Base-by-base conservation (phyloP, 768 basidiomycete genomes). In the Calvatia gigantea region DNA sequence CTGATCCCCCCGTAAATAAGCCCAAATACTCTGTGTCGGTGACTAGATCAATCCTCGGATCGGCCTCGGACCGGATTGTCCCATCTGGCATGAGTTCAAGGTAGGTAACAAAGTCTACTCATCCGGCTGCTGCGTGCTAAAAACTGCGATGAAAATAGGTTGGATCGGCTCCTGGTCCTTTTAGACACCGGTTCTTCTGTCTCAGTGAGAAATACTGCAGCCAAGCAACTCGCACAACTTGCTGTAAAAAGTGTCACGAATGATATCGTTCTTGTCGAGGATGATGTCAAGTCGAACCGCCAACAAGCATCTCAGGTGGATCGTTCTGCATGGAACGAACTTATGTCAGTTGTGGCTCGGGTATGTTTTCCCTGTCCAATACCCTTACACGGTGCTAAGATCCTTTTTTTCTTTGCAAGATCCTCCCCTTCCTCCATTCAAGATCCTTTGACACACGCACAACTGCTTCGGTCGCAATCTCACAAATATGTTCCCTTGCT, bases 141-240 rank as follows among this genome's bases (percentile, higher is more conserved):
- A 44, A n/a, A 5, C 21, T 19, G 3, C 29, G n/a, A 45, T 11
- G n/a, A 12, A 37, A 51, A 4, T 64, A 96, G 95, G 77, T 86
- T 98, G 77, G 97, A 98, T 81, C 87, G 97, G 71, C 89, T 99
- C 75, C 86, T 99, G 69, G 82, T 92, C 64, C 82, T 99, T 42
- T 84, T 99, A 59, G 95, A 98, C 70, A 94, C 94, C 33, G 97
- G 97, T 42, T 95, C 96, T 11, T 94, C 94, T 2, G 72, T 81
- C 38, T 88, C 89, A 47, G 88, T 99, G 61, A 84, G 95, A 67
- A 85, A 85, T 59, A 97, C 97, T n/a, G 96, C 97, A 0, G 95
- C 95, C 4, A 94, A 93, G 65, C 97, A 99, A 69, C 79, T 99
- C 42, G 94, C 94, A 0, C 91, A 95, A 60, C 78, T 99, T 50